Base-by-base conservation (phyloP, 768 basidiomycete genomes). In the Amanita muscaria region DNA sequence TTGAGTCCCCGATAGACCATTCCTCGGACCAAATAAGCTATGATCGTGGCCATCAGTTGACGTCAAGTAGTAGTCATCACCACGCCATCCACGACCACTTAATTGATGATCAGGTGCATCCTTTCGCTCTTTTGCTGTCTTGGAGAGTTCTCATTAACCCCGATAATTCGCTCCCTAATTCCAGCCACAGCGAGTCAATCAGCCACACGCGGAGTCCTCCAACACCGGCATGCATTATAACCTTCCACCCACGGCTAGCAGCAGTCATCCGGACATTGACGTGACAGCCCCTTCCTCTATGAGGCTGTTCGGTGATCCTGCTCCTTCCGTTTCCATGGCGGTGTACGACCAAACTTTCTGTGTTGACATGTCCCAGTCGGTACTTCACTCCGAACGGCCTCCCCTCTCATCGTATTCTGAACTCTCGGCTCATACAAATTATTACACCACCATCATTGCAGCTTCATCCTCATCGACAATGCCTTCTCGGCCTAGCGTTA, bases 381-480 rank as follows among this genome's bases (percentile, higher is more conserved):
- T 19, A 8, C 30, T 42, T 7, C 43, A 44, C 24, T 14, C 43
- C 4, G 43, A 44, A 30, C 43, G 34, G 4, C 43, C 34, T 15
- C 43, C 43, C 2, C 16, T 44, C 12, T 44, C 43, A 12, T 44
- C 43, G n/a, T 44, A 44, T 36, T 44, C 43, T 25, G 43, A 44
- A 18, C 15, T 44, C 3, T 44, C 43, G 12, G 43, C 43, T 10
- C 43, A 44, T 6, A 44, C 29, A 34, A 14, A 31, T 7, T 44
- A 44, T 9, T 44, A 35, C 23, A 8, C 32, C 8, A 11, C 6
- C 15, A 14, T 36, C 18, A 29, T 12, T 12, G 27, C 27, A 12
- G 27, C 27, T 29, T 12, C n/a, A n/a, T n/a, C n/a, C n/a, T n/a
- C n/a, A n/a, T n/a, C n/a, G n/a, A n/a, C n/a, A n/a, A n/a, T n/a